Evolutionary conservation across 2,329 filamentous ascomycete species (phyloP).

Genomic region (Colletotrichum lindemuthianum): DNA sequence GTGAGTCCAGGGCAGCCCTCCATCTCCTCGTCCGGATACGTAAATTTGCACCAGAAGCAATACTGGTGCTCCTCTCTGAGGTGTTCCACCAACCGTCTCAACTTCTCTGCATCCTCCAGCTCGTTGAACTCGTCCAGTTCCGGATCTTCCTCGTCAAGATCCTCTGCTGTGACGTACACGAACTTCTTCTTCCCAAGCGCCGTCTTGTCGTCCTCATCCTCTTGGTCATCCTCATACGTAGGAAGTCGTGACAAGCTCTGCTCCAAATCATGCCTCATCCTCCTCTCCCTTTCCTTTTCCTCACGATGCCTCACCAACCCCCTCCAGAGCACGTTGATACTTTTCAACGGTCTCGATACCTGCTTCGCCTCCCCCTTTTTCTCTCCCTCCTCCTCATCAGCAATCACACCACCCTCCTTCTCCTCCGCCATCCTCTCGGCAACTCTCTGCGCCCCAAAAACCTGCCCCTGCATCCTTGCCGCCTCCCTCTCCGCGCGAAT

Average conservation of each 20-base stretch:
- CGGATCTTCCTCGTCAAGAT: conserved; percentile 80
- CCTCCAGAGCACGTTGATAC: conserved; percentile 83
- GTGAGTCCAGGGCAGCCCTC: conserved; percentile 88
- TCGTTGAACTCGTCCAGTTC: conserved; percentile 85
- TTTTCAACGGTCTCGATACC: conserved; percentile 65
- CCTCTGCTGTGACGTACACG: conserved; percentile 69
- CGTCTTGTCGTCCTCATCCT: conserved; percentile 75
- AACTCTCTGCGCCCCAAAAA: conserved; percentile 83
- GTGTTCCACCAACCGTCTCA: conserved; percentile 73
- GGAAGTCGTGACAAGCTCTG: conserved; percentile 72
- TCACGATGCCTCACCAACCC: conserved; percentile 76
- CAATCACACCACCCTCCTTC: conserved; percentile 39
- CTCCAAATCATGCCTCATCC: conserved; percentile 73
- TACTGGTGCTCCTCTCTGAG: conserved; percentile 79
- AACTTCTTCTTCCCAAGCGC: conserved; percentile 70
- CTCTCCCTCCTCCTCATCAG: conserved; percentile 24
- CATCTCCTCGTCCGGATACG: conserved; percentile 78
- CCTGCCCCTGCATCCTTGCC: conserved; percentile 72
- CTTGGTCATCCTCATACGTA: conserved; percentile 73
- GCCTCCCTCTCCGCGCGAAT: conserved; percentile 77
- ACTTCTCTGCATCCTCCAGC: conserved; percentile 71
- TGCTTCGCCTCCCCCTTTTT: conserved; percentile 43
- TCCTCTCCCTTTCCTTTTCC: conserved; percentile 73
- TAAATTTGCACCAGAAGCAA: conserved; percentile 96
- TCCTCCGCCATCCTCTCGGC: conserved; percentile 80